These are phyloP conservation scores for Populus simonii DNA, from an alignment of 345 rosid species.

Conservation along the genomic window DNA sequence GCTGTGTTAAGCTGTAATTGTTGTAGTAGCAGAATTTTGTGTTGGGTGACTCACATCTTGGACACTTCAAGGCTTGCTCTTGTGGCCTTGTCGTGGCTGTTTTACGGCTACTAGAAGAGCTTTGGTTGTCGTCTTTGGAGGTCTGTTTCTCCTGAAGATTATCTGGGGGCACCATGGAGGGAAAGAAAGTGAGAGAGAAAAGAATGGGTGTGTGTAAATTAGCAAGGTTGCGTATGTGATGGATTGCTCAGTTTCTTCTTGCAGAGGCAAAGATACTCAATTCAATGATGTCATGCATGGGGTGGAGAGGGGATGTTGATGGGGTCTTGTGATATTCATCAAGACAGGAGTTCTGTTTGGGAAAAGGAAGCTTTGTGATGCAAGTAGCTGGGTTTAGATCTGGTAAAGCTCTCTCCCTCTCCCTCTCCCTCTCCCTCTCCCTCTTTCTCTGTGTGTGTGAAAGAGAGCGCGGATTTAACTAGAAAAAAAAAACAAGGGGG, in stretches of 20 bases:
- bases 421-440: too few relatives aligned
- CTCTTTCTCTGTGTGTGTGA: too few relatives aligned
- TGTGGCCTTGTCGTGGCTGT: constrained; percentile 26
- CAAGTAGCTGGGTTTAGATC: constrained; percentile 26
- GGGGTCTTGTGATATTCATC: constrained; percentile 61
- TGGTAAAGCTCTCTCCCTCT: background rate
- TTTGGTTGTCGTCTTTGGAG: constrained; percentile 34
- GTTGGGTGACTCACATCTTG: constrained; percentile 29
- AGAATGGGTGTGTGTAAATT: background rate
- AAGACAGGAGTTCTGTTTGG: constrained; percentile 27
- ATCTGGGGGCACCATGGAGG: constrained; percentile 34
- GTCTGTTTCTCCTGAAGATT: constrained; percentile 26
- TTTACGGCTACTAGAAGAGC: constrained; percentile 30
- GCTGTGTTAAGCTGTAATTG: constrained; percentile 28
- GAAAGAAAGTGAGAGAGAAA: background rate
- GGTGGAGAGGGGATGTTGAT: constrained; percentile 25
- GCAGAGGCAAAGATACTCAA: constrained; percentile 45
- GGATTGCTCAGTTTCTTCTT: constrained; percentile 32
- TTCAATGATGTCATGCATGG: constrained; percentile 65
- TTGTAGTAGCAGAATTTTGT: constrained; percentile 33
- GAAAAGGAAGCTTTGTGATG: background rate
- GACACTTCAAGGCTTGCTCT: constrained; percentile 21
- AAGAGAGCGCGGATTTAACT: constrained; percentile 3
- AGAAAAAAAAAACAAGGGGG: background rate
- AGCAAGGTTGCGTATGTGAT: background rate